phyloP scores from a whole-genome alignment of 2,329 filamentous ascomycete genomes.

The Diaporthe sp. region DNA sequence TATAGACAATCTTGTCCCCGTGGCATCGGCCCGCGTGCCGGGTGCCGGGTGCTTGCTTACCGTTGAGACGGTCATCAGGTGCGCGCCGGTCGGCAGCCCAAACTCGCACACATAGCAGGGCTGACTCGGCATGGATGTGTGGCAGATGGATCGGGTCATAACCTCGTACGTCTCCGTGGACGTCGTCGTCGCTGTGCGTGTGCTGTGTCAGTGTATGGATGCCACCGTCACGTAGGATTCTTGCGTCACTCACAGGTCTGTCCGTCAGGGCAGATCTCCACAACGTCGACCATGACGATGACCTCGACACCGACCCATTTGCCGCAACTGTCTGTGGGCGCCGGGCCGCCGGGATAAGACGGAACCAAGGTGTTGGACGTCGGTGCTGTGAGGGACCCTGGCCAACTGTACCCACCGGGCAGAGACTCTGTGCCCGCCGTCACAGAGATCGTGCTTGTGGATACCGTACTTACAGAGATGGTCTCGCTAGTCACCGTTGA shows the following conservation, averaged over 20 bases:
- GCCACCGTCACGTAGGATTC: neutral
- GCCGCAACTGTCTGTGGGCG: constrained; percentile 29
- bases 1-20: neutral
- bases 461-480: neutral
- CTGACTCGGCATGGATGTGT: constrained; percentile 44
- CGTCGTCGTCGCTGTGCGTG: constrained; percentile 36
- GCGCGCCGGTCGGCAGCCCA: constrained; percentile 42
- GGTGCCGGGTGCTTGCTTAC: constrained; percentile 41
- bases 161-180: constrained; percentile 41
- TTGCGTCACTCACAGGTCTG: constrained; percentile 36
- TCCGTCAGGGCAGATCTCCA: constrained; percentile 41
- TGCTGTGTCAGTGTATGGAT: constrained; percentile 6
- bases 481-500: constrained; percentile 16
- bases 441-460: constrained; percentile 22
- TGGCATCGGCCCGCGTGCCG: neutral
- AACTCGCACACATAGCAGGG: constrained; percentile 51
- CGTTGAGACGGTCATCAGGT: constrained; percentile 47
- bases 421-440: neutral
- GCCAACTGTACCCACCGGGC: constrained; percentile 37
- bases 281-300: constrained; percentile 41
- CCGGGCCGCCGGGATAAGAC: constrained; percentile 17
- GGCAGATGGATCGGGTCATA: constrained; percentile 49
- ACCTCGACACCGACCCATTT: constrained; percentile 41
- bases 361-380: constrained; percentile 12
- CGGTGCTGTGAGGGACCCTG: constrained; percentile 30